A percentile compares a stretch with the other conserved stretches of the same genome.
These are phyloP conservation scores for Phytophthora litchii DNA, from an alignment of 352 stramenopile species.

Conservation along the genomic window DNA sequence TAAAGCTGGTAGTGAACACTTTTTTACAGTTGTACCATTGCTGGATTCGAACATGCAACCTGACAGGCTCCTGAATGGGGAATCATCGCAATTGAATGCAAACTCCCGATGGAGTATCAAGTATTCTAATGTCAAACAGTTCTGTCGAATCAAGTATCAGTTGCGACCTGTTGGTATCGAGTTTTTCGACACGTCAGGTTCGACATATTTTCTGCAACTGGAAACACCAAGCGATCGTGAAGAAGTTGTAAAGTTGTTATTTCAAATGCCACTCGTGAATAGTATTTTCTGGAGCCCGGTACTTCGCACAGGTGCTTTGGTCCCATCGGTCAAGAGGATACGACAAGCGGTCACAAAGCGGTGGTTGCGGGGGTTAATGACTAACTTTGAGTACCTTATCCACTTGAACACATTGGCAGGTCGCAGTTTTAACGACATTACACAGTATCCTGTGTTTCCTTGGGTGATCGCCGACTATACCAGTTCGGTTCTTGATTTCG, in stretches of 20 bases:
- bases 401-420: conserved; percentile 96
- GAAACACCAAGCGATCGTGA: conserved; percentile 60
- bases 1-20: conserved; percentile 38
- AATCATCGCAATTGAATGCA: neutral
- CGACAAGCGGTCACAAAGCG: conserved; percentile 73
- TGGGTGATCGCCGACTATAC: conserved; percentile 95
- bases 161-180: conserved; percentile 78
- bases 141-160: conserved; percentile 83
- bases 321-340: conserved; percentile 71
- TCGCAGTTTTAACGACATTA: conserved; percentile 97
- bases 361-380: conserved; percentile 70
- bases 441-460: conserved; percentile 97
- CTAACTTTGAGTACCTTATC: conserved; percentile 97
- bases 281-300: conserved; percentile 83
- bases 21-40: conserved; percentile 59
- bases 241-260: conserved; percentile 71
- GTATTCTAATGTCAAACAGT: conserved; percentile 71
- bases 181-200: conserved; percentile 72
- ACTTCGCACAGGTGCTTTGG: conserved; percentile 62
- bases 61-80: neutral
- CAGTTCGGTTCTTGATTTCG: conserved; percentile 87
- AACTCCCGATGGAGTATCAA: conserved; percentile 66
- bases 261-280: conserved; percentile 84
- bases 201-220: conserved; percentile 77
- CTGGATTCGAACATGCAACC: neutral